Conservation (phyloP, 805 yeast species). For the Sungouiella thailandica region DNA sequence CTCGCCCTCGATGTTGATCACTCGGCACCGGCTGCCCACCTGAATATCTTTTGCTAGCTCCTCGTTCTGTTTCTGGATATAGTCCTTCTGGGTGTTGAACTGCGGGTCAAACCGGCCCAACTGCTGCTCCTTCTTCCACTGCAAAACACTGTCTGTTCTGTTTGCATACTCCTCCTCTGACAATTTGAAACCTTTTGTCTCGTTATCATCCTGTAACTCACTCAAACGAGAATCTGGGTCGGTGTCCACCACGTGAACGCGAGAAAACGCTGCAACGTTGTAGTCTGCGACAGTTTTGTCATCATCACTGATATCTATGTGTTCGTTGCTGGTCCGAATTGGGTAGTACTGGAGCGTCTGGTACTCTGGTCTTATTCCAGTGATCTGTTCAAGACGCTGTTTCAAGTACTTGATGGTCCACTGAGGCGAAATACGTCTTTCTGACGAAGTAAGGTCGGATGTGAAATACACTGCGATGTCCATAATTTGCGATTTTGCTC, state of each 20-base stretch:
- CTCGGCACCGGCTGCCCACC: slow-evolving; percentile 52
- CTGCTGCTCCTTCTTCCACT: slow-evolving; percentile 68
- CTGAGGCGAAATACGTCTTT: slow-evolving; percentile 55
- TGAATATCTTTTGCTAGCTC: slow-evolving; percentile 21
- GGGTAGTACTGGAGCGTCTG: slow-evolving; percentile 50
- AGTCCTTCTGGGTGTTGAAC: slow-evolving; percentile 26
- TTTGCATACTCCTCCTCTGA: slow-evolving; percentile 58
- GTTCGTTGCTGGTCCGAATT: slow-evolving; percentile 32
- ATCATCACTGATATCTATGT: slow-evolving; percentile 20
- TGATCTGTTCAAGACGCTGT: slow-evolving; percentile 55
- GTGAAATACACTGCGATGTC: slow-evolving; percentile 55
- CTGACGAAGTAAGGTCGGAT: slow-evolving; percentile 64
- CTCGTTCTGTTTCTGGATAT: slow-evolving; percentile 23
- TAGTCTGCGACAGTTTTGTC: slow-evolving; percentile 19
- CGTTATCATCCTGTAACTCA: slow-evolving; percentile 29
- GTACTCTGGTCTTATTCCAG: slow-evolving; percentile 62
- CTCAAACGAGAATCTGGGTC: slow-evolving; percentile 49
- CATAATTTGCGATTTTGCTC: slow-evolving; percentile 7
- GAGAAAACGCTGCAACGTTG: slow-evolving; percentile 33
- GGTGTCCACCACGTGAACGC: slow-evolving; percentile 56
- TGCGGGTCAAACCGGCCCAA: slow-evolving; percentile 71
- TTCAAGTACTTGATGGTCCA: slow-evolving; percentile 58
- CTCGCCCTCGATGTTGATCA: slow-evolving; percentile 41
- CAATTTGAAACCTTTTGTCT: slow-evolving; percentile 36
- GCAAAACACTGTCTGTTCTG: slow-evolving; percentile 57